A percentile compares a stretch with the other conserved stretches of the same genome.
Evolutionary conservation across 1,284 basidiomycete species (phyloP).

Genomic region (Cryptococcus sp.): DNA sequence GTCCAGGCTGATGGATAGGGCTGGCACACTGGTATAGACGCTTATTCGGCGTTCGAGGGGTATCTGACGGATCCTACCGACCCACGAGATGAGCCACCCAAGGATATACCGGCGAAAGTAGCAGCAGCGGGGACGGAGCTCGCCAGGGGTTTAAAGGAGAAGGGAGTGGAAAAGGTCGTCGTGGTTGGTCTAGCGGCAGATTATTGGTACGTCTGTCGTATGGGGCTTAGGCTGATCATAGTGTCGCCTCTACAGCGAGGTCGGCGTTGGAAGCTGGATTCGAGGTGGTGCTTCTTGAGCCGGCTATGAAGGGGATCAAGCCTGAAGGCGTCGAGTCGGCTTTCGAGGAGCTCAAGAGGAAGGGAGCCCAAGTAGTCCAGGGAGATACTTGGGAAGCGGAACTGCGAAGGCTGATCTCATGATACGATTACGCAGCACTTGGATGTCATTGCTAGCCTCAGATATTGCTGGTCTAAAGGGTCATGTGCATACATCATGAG

Average conservation of each 20-base stretch:
- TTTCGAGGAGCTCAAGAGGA: slow-evolving; percentile 14
- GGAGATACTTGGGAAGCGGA: slow-evolving; percentile 10
- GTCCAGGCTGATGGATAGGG: slow-evolving; percentile 33
- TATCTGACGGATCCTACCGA: slow-evolving; percentile 20
- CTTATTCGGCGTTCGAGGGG: slow-evolving; percentile 53
- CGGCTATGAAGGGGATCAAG: slow-evolving; percentile 25
- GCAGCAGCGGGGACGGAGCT: slow-evolving; percentile 25
- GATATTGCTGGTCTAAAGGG: not conserved
- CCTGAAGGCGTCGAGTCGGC: slow-evolving; percentile 12
- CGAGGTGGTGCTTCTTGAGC: slow-evolving; percentile 19
- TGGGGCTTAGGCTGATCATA: slow-evolving; percentile 1
- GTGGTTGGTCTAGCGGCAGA: slow-evolving; percentile 60
- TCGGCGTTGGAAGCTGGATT: slow-evolving; percentile 23
- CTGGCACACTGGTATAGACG: slow-evolving; percentile 49
- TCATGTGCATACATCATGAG: not conserved
- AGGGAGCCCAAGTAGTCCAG: slow-evolving; percentile 15
- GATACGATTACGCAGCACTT: not conserved
- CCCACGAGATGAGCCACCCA: slow-evolving; percentile 15
- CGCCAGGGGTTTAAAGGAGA: slow-evolving; percentile 39
- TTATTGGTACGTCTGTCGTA: slow-evolving; percentile 49
- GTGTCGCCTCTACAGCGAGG: slow-evolving; percentile 25
- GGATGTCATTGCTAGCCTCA: no score
- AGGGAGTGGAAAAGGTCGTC: slow-evolving; percentile 50
- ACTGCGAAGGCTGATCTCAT: not conserved
- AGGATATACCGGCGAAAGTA: slow-evolving; percentile 11